Base-by-base conservation (phyloP, 2,329 filamentous ascomycete genomes). In the Claviceps quebecensis region DNA sequence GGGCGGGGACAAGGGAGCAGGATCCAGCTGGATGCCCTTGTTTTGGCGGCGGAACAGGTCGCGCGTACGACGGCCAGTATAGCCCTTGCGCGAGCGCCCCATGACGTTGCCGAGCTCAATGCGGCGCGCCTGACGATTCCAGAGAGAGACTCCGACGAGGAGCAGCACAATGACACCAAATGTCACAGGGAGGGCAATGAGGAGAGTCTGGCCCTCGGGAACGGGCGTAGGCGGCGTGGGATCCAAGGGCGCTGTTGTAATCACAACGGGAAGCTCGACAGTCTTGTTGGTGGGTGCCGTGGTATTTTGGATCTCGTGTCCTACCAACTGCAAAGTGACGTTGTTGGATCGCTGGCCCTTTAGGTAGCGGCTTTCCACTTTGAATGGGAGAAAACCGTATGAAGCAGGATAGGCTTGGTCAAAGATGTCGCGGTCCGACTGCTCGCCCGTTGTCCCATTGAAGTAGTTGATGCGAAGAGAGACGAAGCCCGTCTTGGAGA, bases 91-190 rank as follows among this genome's bases (percentile, higher is more conserved):
- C 43, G 57, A 56, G 48, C 73, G 70, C 57, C 71, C 66, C 69
- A 78, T 74, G 63, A 79, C 65, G 58, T 72, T 75, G 50, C 73
- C 75, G 46, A 80, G 59, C 4, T 66, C 64, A 54, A 80, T 76
- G 54, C 61, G 61, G 52, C 77, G 71, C n/a, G 68, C 63, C 58
- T 72, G 69, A 51, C 70, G 67, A 63, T 79, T 77, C 70, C 72
- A 78, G 69, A 83, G 50, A 67, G 74, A 70, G 64, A 80, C 61
- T 64, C 82, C 69, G 66, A 81, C 44, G 57, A 78, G 53, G 55
- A 75, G 66, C 47, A 78, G 54, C 43, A 67, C 47, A 50, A 77
- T 63, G 58, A 72, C 67, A 48, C 70, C 72, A n/a, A 77, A 62
- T 19, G 75, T 65, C 50, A 68, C 63, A 17, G 77, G 77, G 5